Conservation (phyloP, 2,329 filamentous ascomycete species). For the Volutella citrinella region DNA sequence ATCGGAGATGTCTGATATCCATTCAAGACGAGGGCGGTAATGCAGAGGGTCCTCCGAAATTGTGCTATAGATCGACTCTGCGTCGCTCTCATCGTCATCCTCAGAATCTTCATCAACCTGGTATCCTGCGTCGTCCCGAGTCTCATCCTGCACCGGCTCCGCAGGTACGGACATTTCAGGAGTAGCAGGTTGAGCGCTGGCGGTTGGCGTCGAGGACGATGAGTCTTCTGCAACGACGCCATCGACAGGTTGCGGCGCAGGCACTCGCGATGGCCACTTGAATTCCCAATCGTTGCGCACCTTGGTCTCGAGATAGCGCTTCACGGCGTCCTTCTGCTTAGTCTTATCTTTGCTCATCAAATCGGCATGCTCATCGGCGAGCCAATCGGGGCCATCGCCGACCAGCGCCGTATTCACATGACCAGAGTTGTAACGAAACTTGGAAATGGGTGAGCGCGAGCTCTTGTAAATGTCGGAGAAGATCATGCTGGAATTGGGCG, state of each 20-base stretch:
- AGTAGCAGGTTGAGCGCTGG: slow-evolving; percentile 3
- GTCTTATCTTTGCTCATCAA: slow-evolving; percentile 59
- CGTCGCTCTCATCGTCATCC: slow-evolving; percentile 29
- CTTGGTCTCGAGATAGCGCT: slow-evolving; percentile 50
- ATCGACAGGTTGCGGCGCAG: slow-evolving; percentile 10
- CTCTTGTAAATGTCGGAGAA: slow-evolving; percentile 60
- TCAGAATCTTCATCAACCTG: slow-evolving; percentile 41
- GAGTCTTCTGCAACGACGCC: slow-evolving; percentile 8
- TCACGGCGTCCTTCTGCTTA: slow-evolving; percentile 62
- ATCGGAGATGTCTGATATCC: slow-evolving; percentile 56
- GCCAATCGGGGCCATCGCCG: slow-evolving; percentile 31
- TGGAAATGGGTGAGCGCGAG: slow-evolving; percentile 50
- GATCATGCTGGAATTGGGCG: slow-evolving; percentile 40
- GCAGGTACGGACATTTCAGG: slow-evolving; percentile 11
- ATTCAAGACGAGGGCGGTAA: slow-evolving; percentile 51
- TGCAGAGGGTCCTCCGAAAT: slow-evolving; percentile 53
- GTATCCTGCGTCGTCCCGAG: slow-evolving; percentile 32
- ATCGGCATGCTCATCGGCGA: slow-evolving; percentile 56
- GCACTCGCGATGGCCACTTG: slow-evolving; percentile 45
- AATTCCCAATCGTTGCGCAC: slow-evolving; percentile 61
- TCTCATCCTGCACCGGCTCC: slow-evolving; percentile 28
- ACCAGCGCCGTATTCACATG: slow-evolving; percentile 28
- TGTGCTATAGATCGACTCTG: slow-evolving; percentile 53
- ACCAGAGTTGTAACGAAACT: slow-evolving; percentile 41
- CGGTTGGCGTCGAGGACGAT: neutral